phyloP scores from a whole-genome alignment of 169 alveolate species.

The Amoebophrya sp. region DNA sequence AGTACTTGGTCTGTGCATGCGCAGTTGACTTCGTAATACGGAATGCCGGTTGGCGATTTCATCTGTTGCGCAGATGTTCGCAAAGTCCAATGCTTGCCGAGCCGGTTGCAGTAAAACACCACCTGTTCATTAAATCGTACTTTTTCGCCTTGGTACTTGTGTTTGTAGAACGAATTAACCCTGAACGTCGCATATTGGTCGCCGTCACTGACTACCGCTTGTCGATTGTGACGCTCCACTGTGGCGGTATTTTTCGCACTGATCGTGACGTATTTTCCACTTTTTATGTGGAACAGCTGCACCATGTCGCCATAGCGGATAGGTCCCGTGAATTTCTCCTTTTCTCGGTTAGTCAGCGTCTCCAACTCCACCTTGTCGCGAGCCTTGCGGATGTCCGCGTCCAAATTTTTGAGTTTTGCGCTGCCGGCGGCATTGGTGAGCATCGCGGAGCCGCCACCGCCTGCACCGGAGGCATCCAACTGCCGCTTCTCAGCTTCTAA shows the following conservation, averaged over 20 bases:
- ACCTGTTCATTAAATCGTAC: not conserved
- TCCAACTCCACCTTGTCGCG: conserved; percentile 12
- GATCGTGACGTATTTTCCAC: not conserved
- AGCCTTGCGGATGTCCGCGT: not conserved
- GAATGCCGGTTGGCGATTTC: not conserved
- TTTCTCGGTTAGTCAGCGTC: not conserved
- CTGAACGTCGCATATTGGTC: not conserved
- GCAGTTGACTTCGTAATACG: not conserved
- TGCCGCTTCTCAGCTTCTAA: not conserved
- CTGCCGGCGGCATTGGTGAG: not conserved
- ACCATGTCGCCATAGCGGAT: not conserved
- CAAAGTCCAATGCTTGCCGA: not conserved
- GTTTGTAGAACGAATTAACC: not conserved
- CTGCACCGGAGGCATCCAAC: no score
- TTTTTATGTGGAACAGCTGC: not conserved
- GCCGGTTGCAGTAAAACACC: not conserved
- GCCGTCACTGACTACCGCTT: not conserved
- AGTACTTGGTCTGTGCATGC: no score
- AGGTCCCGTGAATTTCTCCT: not conserved
- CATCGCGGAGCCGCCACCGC: not conserved
- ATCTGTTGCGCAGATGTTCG: not conserved
- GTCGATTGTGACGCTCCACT: not conserved
- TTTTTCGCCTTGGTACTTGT: conserved; percentile 3
- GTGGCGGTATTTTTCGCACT: not conserved
- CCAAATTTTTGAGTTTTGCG: not conserved